Base-by-base conservation (phyloP, 805 yeast genomes). In the Hanseniaspora thailandica region DNA sequence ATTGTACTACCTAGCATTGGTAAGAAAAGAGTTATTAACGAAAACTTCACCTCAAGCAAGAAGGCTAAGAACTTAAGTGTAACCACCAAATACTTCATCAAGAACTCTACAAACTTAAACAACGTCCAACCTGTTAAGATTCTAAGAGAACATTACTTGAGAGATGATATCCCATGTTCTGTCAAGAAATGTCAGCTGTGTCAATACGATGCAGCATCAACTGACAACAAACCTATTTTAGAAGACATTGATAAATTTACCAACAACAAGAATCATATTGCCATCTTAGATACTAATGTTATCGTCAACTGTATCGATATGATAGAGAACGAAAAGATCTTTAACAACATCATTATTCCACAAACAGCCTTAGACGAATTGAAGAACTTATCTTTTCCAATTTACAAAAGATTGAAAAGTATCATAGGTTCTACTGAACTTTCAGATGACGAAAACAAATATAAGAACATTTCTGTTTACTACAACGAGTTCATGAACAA, bases 331-430 rank as follows among this genome's bases (percentile, higher is more conserved):
- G 73, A 74, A 20, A 74, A 76, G 30, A 82, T 85, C 52, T 86
- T 93, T 62, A 82, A 76, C 62, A 97, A 93, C 67, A 96, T 89
- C 17, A 82, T 93, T 54, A 71, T 93, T n/a, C 96, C 97, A 1
- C 98, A 93, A 65, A 84, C 95, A 6, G 97, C 87, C 2, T 71
- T 93, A 34, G 97, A 94, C 60, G 97, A 93, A 66, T 96, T 90
- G 9, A 78, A 86, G 58, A 87, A 87, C 64, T 75, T 82, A 62
- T 86, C 95, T 48, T 78, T 81, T 62, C 96, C 98, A 4, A 81
- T 90, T 19, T 93, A 89, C 65, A 80, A 85, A 61, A 76, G 98
- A 63, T 68, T 90, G 46, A 76, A 97, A 61, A 77, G 84, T 2
- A 70, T 93, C 19, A 80, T 86, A 30, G 82, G 85, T 60, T 74